Percentiles rank a stretch among this genome's conserved stretches.
These are phyloP conservation scores for Powellomyces hirtus DNA, from an alignment of 192 early-diverging fungal species.

Conservation along the genomic window DNA sequence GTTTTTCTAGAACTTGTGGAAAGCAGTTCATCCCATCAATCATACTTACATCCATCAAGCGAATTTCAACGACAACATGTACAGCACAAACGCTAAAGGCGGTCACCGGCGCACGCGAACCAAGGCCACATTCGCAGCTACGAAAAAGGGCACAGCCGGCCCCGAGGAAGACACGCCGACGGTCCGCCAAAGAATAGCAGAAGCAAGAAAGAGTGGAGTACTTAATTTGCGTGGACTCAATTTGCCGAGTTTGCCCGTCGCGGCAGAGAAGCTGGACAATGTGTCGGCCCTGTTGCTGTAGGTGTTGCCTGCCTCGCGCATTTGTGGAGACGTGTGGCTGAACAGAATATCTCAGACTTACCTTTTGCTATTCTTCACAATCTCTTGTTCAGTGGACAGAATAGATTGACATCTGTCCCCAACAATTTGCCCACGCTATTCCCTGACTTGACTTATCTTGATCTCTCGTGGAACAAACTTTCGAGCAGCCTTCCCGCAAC, in stretches of 20 bases:
- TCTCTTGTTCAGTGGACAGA: slow-evolving; percentile 34
- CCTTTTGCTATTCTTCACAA: too few species aligned
- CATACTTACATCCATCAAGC: too few species aligned
- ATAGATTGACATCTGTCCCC: slow-evolving; percentile 36
- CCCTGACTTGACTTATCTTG: slow-evolving; percentile 42
- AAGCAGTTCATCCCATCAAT: too few species aligned
- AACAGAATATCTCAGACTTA: too few species aligned
- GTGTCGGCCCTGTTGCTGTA: slow-evolving; percentile 41
- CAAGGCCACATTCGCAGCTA: slow-evolving; percentile 20
- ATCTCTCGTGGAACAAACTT: slow-evolving; percentile 39
- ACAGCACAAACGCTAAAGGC: background rate
- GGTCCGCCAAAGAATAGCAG: slow-evolving; percentile 38
- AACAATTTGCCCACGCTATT: slow-evolving; percentile 29
- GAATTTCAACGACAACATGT: slow-evolving; percentile 1
- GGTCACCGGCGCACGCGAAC: slow-evolving; percentile 16
- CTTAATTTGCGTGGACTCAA: slow-evolving; percentile 38
- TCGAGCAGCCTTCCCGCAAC: slow-evolving; percentile 16
- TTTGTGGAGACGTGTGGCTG: background rate
- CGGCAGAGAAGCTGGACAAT: slow-evolving; percentile 31
- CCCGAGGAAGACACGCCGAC: slow-evolving; percentile 36
- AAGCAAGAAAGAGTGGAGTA: slow-evolving; percentile 36
- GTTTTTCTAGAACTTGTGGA: too few species aligned
- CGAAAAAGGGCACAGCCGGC: slow-evolving; percentile 17
- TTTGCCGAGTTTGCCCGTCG: slow-evolving; percentile 34
- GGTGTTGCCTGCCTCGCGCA: slow-evolving; percentile 9